These are phyloP conservation scores for Tilletia walkeri DNA, from an alignment of 1,284 basidiomycete species.

Conservation along the genomic window DNA sequence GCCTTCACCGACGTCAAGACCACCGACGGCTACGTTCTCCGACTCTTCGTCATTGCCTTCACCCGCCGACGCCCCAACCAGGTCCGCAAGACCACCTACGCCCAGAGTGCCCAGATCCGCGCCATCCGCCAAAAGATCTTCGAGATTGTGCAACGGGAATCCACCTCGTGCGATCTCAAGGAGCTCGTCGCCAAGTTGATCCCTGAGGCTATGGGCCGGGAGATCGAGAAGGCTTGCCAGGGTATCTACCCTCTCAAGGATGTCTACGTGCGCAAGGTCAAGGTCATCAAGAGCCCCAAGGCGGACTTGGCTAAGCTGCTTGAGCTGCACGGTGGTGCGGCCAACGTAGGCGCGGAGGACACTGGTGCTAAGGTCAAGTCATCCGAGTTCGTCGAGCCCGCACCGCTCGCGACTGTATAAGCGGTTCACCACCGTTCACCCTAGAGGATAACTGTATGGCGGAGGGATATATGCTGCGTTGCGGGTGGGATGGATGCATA, in stretches of 20 bases:
- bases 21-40: conserved; percentile 97
- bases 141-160: conserved; percentile 98
- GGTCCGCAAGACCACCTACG: conserved; percentile 99
- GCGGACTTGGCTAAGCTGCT: conserved; percentile 92
- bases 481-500: conserved; percentile 1
- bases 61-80: conserved; percentile 95
- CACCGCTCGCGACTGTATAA: conserved; percentile 71
- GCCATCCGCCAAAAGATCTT: conserved; percentile 99
- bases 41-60: conserved; percentile 98
- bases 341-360: conserved; percentile 64
- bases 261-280: conserved; percentile 91
- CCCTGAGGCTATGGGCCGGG: conserved; percentile 96
- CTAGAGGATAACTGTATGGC: no score
- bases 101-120: conserved; percentile 88
- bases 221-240: conserved; percentile 97
- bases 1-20: conserved; percentile 98
- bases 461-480: not conserved
- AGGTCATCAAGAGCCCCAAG: conserved; percentile 92
- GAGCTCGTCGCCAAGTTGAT: conserved; percentile 94
- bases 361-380: conserved; percentile 80
- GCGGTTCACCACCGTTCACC: not conserved
- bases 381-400: conserved; percentile 85
- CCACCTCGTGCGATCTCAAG: conserved; percentile 92
- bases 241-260: conserved; percentile 88
- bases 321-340: conserved; percentile 80